Percentiles rank a stretch among this genome's conserved stretches.
Conservation (phyloP, 108 stramenopile species). For the Fistulifera solaris region DNA sequence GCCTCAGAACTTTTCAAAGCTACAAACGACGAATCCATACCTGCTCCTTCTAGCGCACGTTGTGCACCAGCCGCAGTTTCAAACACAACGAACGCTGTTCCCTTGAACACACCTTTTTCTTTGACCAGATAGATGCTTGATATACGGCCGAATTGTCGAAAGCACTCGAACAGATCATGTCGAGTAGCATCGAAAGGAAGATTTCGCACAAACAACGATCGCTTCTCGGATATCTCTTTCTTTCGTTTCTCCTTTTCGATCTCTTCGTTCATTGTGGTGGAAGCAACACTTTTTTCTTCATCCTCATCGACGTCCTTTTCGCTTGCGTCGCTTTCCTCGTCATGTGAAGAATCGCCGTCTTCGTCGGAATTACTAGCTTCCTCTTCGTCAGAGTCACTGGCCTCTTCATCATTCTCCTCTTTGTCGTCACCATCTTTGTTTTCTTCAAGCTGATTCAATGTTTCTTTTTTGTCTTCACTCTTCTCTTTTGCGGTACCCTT, state of each 20-base stretch:
- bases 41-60: conserved; percentile 10
- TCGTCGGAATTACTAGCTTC: conserved; percentile 12
- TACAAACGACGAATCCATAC: conserved; percentile 11
- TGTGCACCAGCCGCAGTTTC: conserved; percentile 17
- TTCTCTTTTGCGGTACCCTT: conserved; percentile 9
- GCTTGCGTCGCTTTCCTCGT: conserved; percentile 2
- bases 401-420: conserved; percentile 17
- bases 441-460: conserved; percentile 15
- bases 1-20: conserved; percentile 24
- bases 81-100: conserved; percentile 87
- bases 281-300: neutral
- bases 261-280: neutral
- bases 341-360: neutral
- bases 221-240: conserved; percentile 21
- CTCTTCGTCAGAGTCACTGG: conserved; percentile 10
- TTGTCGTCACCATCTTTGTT: conserved; percentile 27
- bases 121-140: conserved; percentile 82
- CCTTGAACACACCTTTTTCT: conserved; percentile 64
- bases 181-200: conserved; percentile 91
- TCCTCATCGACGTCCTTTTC: conserved; percentile 1
- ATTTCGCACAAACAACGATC: conserved; percentile 85
- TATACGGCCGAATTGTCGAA: conserved; percentile 77
- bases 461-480: conserved; percentile 3
- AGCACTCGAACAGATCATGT: conserved; percentile 73
- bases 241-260: conserved; percentile 12